Evolutionary conservation across 352 stramenopile species (phyloP).

Genomic region (Phytophthora ohioensis): DNA sequence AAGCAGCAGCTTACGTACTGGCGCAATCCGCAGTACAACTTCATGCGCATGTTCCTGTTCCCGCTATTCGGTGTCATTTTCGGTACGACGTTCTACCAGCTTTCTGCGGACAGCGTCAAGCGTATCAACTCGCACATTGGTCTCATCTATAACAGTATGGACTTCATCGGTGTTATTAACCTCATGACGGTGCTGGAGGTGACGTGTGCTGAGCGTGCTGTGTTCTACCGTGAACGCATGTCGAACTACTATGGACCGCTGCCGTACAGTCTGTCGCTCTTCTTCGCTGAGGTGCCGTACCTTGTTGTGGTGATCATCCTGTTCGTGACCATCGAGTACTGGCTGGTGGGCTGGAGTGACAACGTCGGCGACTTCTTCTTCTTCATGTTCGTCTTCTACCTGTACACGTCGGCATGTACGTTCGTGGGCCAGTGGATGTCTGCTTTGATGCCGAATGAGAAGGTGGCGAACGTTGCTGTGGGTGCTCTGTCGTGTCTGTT

Average conservation of each 20-base stretch:
- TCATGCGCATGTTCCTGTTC: slow-evolving; percentile 64
- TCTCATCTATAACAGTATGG: slow-evolving; percentile 75
- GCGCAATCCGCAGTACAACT: slow-evolving; percentile 62
- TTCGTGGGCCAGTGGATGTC: slow-evolving; percentile 78
- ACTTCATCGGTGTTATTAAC: slow-evolving; percentile 70
- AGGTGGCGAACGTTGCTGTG: slow-evolving; percentile 77
- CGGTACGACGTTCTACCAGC: slow-evolving; percentile 65
- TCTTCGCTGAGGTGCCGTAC: slow-evolving; percentile 67
- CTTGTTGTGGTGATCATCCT: slow-evolving; percentile 48
- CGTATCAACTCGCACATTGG: slow-evolving; percentile 68
- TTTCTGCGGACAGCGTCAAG: slow-evolving; percentile 35
- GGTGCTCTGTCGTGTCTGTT: slow-evolving; percentile 68
- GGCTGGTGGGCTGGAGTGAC: slow-evolving; percentile 54
- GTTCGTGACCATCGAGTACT: slow-evolving; percentile 69
- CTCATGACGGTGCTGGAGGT: slow-evolving; percentile 71
- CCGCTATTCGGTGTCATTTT: slow-evolving; percentile 61
- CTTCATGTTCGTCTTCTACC: slow-evolving; percentile 31
- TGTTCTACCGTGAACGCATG: slow-evolving; percentile 76
- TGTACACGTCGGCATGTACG: slow-evolving; percentile 66
- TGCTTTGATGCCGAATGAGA: slow-evolving; percentile 69
- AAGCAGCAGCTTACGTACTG: slow-evolving; percentile 63
- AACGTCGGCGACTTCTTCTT: slow-evolving; percentile 46
- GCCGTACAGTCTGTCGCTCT: slow-evolving; percentile 68
- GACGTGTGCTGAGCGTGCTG: slow-evolving; percentile 57
- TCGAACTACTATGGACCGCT: slow-evolving; percentile 76